Evolutionary conservation across 2,329 filamentous ascomycete species (phyloP).

Genomic region (Paraphaeosphaeria minitans): DNA sequence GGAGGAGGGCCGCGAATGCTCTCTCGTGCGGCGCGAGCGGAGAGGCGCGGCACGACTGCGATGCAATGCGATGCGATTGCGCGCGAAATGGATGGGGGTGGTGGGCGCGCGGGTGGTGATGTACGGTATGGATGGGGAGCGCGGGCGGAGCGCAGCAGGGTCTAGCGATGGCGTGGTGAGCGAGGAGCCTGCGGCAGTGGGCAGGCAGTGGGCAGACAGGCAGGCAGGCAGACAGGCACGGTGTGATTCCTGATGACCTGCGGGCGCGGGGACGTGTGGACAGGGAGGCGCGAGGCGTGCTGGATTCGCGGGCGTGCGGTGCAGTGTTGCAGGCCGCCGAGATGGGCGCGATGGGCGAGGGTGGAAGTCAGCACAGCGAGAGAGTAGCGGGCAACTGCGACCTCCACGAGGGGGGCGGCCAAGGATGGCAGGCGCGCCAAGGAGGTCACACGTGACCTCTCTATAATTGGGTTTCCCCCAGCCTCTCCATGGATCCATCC

Average conservation of each 20-base stretch:
- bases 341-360: slow-evolving; percentile 22
- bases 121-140: slow-evolving; percentile 14
- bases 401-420: slow-evolving; percentile 12
- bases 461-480: slow-evolving; percentile 7
- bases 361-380: slow-evolving; percentile 17
- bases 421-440: neutral
- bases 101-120: slow-evolving; percentile 10
- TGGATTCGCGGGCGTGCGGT: slow-evolving; percentile 14
- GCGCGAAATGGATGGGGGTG: slow-evolving; percentile 10
- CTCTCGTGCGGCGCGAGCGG: slow-evolving; percentile 7
- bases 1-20: slow-evolving; percentile 23
- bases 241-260: slow-evolving; percentile 19
- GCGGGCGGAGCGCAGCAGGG: slow-evolving; percentile 16
- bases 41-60: slow-evolving; percentile 9
- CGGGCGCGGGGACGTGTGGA: neutral
- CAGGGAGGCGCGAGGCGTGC: slow-evolving; percentile 14
- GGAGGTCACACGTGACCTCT: neutral
- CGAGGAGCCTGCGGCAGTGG: slow-evolving; percentile 19
- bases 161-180: slow-evolving; percentile 30
- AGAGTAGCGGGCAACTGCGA: slow-evolving; percentile 10
- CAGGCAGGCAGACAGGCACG: slow-evolving; percentile 5
- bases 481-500: too few species aligned
- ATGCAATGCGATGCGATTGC: slow-evolving; percentile 11
- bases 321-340: slow-evolving; percentile 20
- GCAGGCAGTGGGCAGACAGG: slow-evolving; percentile 11